phyloP scores from a whole-genome alignment of 202 grass and related monocot species.

The Hordeum pubiflorum region DNA sequence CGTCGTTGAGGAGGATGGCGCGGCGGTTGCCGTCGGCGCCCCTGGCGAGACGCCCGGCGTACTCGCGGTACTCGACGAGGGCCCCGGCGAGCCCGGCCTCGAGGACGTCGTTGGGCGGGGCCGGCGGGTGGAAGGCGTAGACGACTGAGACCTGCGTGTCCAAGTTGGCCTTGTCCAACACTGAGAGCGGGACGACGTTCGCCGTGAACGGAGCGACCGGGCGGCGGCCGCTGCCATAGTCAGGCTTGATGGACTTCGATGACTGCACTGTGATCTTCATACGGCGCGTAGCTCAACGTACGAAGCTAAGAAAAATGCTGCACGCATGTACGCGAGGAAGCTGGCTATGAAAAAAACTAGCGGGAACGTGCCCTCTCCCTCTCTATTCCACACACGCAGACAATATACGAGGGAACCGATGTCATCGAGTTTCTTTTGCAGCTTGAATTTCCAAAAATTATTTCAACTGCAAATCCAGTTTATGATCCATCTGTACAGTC shows the following conservation, averaged over 20 bases:
- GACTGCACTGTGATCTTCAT: slow-evolving; percentile 44
- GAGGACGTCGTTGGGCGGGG: neutral
- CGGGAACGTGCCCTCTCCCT: too few species aligned
- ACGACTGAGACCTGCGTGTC: slow-evolving; percentile 14
- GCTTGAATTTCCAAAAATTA: too few species aligned
- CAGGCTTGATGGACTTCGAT: slow-evolving; percentile 32
- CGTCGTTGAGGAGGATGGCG: slow-evolving; percentile 35
- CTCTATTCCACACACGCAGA: too few species aligned
- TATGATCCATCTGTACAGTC: too few species aligned
- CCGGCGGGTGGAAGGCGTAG: slow-evolving; percentile 25
- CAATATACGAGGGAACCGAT: too few species aligned
- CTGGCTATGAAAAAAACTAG: too few species aligned
- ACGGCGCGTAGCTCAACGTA: too few species aligned
- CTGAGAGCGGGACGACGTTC: slow-evolving; percentile 10
- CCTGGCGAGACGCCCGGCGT: slow-evolving; percentile 17
- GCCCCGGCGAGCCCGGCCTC: slow-evolving; percentile 20
- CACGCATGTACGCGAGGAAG: too few species aligned
- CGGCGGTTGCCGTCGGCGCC: neutral
- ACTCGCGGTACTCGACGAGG: slow-evolving; percentile 31
- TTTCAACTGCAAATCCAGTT: too few species aligned
- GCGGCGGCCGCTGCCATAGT: neutral
- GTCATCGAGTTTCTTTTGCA: too few species aligned
- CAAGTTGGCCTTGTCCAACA: slow-evolving; percentile 34
- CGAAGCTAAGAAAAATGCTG: too few species aligned
- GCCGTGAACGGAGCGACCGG: neutral